These are phyloP conservation scores for Populus hybrid DNA, from an alignment of 441 rosid species.

Conservation along the genomic window DNA sequence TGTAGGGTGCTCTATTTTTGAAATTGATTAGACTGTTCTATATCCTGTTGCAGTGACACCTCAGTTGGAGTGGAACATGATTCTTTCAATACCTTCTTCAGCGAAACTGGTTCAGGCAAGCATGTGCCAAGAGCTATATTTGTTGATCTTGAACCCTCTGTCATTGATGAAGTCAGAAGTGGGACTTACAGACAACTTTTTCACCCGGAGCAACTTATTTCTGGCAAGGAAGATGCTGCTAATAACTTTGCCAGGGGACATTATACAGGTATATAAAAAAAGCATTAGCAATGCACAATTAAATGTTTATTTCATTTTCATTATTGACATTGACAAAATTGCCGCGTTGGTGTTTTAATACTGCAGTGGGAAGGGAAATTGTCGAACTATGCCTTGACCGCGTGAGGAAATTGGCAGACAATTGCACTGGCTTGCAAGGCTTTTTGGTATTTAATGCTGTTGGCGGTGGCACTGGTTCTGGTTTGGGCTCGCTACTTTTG, in stretches of 20 bases:
- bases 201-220: conserved; percentile 84
- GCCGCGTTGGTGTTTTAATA: conserved; percentile 7
- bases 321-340: background rate
- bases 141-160: conserved; percentile 77
- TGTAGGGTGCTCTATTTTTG: background rate
- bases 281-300: background rate
- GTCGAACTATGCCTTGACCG: conserved; percentile 77
- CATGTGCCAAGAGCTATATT: conserved; percentile 82
- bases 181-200: conserved; percentile 71
- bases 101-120: conserved; percentile 79
- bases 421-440: too few species aligned
- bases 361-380: conserved; percentile 77
- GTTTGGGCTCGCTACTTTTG: too few species aligned
- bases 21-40: background rate
- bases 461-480: too few species aligned
- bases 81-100: conserved; percentile 81
- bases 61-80: conserved; percentile 50
- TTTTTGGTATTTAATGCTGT: too few species aligned
- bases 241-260: conserved; percentile 89
- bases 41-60: conserved; percentile 51
- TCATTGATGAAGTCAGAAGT: conserved; percentile 72
- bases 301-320: background rate
- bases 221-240: conserved; percentile 87
- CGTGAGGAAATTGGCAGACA: conserved; percentile 73
- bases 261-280: conserved; percentile 48